These are phyloP conservation scores for Phytopythium vexans DNA, from an alignment of 352 stramenopile genomes.

Conservation along the genomic window DNA sequence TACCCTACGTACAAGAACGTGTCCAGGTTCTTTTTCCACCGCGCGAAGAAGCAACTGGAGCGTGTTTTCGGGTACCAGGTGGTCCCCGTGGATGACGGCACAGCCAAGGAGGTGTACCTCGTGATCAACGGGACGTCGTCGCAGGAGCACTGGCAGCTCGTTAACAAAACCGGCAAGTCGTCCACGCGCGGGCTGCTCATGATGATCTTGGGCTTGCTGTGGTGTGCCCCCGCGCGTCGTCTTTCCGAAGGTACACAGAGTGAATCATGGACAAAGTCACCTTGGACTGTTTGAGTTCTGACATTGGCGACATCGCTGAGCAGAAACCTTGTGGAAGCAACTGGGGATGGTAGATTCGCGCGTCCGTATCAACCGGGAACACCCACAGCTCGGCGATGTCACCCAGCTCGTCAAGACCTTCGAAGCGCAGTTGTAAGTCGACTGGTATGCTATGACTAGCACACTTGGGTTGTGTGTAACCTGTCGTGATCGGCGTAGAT, in stretches of 20 bases:
- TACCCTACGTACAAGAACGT: constrained; percentile 80
- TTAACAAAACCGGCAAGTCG: constrained; percentile 76
- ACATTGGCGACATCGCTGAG: not conserved
- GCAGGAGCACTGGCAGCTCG: constrained; percentile 65
- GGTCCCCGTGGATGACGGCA: constrained; percentile 63
- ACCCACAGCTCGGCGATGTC: constrained; percentile 71
- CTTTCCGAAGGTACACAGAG: constrained; percentile 60
- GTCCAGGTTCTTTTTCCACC: constrained; percentile 74
- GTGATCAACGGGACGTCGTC: constrained; percentile 70
- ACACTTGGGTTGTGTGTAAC: not conserved
- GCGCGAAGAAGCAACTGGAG: constrained; percentile 76
- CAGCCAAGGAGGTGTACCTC: constrained; percentile 69
- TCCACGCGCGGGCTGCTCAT: constrained; percentile 68
- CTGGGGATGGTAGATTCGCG: constrained; percentile 54
- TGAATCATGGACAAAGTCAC: no score
- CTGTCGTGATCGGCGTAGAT: constrained; percentile 24
- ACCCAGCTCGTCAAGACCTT: constrained; percentile 72
- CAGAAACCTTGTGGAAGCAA: constrained; percentile 82
- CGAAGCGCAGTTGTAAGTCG: constrained; percentile 70
- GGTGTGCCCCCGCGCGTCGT: constrained; percentile 58
- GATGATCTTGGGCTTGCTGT: constrained; percentile 80
- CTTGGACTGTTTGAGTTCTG: no score
- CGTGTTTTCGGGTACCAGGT: constrained; percentile 74
- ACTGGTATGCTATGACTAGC: no score
- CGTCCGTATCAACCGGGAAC: constrained; percentile 57